Conservation (phyloP, 768 basidiomycete species). For the Boletus edulis region DNA sequence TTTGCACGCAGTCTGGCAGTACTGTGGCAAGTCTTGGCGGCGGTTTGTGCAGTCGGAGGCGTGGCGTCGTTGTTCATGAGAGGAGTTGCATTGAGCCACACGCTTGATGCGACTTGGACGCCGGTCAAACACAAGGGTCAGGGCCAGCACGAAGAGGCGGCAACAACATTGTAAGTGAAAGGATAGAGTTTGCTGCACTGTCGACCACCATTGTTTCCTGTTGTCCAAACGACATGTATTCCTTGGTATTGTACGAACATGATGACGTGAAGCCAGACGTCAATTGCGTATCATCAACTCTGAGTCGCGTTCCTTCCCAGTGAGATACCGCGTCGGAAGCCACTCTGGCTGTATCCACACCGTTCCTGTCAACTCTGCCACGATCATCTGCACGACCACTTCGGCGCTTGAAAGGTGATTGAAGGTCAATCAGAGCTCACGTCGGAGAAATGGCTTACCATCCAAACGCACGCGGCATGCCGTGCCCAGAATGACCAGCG, state of each 20-base stretch:
- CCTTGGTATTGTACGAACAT: no score
- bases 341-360: constrained; percentile 56
- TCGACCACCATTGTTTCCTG: no score
- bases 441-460: constrained; percentile 37
- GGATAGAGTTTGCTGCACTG: not conserved
- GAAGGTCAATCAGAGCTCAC: no score
- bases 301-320: constrained; percentile 26
- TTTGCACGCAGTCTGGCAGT: constrained; percentile 39
- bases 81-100: constrained; percentile 6
- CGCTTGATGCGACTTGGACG: constrained; percentile 10
- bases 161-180: not conserved
- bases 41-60: constrained; percentile 26
- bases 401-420: constrained; percentile 57
- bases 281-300: not conserved
- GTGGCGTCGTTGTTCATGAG: constrained; percentile 18
- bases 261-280: not conserved
- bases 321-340: constrained; percentile 58
- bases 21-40: constrained; percentile 45
- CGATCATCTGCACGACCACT: constrained; percentile 57
- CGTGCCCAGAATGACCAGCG: constrained; percentile 75
- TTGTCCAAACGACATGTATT: no score
- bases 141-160: not conserved
- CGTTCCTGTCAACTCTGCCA: constrained; percentile 41
- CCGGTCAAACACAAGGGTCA: not conserved
- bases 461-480: constrained; percentile 74